A percentile compares a stretch with the other conserved stretches of the same genome.
These are phyloP conservation scores for Ceratobasidium theobromae DNA, from an alignment of 1,284 basidiomycete genomes.

Conservation along the genomic window DNA sequence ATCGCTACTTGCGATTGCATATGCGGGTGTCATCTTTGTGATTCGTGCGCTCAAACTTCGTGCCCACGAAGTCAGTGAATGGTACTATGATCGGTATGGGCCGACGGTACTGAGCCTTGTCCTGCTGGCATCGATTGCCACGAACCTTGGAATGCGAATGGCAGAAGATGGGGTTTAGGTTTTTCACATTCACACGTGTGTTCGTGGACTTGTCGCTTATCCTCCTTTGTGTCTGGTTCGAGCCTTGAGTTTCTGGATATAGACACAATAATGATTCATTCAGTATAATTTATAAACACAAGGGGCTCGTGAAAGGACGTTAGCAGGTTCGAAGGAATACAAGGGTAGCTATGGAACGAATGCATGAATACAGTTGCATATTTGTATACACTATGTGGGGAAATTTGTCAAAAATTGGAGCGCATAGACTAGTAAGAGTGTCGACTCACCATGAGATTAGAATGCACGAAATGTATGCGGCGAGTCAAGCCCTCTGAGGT, in stretches of 20 bases:
- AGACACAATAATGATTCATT: slow-evolving; percentile 18
- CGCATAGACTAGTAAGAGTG: neutral
- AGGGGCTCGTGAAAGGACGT: neutral
- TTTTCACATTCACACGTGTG: neutral
- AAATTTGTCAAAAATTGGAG: neutral
- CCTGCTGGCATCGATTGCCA: slow-evolving; percentile 68
- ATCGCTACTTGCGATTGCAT: slow-evolving; percentile 87
- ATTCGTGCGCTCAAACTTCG: slow-evolving; percentile 79
- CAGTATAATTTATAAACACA: neutral
- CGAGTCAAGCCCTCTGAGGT: neutral
- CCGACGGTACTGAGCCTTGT: slow-evolving; percentile 75
- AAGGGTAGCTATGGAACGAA: no score
- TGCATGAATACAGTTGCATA: neutral
- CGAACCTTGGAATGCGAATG: slow-evolving; percentile 59
- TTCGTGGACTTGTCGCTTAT: neutral
- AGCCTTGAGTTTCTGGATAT: neutral
- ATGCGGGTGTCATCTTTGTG: slow-evolving; percentile 86
- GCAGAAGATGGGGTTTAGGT: slow-evolving; percentile 4
- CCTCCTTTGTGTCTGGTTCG: neutral
- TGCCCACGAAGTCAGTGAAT: slow-evolving; percentile 59
- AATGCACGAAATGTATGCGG: slow-evolving; percentile 13
- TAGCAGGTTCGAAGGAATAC: neutral
- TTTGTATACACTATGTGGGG: neutral
- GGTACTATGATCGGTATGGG: slow-evolving; percentile 87
- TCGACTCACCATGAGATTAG: neutral